phyloP scores from a whole-genome alignment of 371 early-diverging fungal genomes.

The Lichtheimia hyalospora region DNA sequence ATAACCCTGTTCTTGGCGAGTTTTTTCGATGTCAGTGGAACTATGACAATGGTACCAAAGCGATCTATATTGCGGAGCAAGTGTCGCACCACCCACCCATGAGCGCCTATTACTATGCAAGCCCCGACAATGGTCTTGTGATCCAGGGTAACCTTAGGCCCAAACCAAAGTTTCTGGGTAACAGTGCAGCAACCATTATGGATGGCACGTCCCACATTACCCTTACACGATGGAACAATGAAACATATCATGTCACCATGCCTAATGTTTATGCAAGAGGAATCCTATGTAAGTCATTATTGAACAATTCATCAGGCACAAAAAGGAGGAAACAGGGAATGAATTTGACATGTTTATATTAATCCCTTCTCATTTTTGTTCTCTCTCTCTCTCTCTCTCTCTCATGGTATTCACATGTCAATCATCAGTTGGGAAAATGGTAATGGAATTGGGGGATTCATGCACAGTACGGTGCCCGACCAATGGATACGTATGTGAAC shows the following conservation, averaged over 20 bases:
- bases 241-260: conserved; percentile 78
- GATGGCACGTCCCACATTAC: conserved; percentile 72
- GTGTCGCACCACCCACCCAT: conserved; percentile 98
- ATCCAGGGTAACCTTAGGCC: conserved; percentile 87
- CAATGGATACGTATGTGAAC: conserved; percentile 72
- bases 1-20: conserved; percentile 96
- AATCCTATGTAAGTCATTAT: conserved; percentile 52
- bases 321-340: too few relatives aligned
- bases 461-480: conserved; percentile 72
- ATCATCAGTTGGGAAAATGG: conserved; percentile 79
- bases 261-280: conserved; percentile 96
- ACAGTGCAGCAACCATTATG: conserved; percentile 90
- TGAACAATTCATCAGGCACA: not conserved
- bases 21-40: conserved; percentile 82
- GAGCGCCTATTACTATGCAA: conserved; percentile 83
- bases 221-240: conserved; percentile 63
- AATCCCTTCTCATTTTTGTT: not conserved
- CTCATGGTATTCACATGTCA: not conserved
- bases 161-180: conserved; percentile 89
- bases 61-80: conserved; percentile 90
- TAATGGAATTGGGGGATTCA: conserved; percentile 88
- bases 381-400: too few relatives aligned
- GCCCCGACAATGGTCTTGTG: conserved; percentile 79
- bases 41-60: conserved; percentile 71
- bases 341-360: not conserved